Conservation (phyloP, 192 early-diverging fungal genomes). For the Phycomyces nitens region DNA sequence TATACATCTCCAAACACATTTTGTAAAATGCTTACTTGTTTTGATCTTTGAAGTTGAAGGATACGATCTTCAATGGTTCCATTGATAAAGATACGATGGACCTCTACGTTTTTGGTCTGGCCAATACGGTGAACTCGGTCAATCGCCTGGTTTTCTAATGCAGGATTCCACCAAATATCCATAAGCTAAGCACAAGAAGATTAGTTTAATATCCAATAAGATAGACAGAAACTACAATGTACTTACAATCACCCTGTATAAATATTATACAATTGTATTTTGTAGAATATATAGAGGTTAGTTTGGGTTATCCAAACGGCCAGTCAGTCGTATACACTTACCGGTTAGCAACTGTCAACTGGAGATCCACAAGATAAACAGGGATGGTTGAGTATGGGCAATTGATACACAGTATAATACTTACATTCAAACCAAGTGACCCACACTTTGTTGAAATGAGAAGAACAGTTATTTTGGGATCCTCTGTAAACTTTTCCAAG, state of each 20-base stretch:
- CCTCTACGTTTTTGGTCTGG: slow-evolving; percentile 56
- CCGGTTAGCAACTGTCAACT: slow-evolving; percentile 29
- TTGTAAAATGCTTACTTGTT: slow-evolving; percentile 40
- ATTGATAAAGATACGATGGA: slow-evolving; percentile 58
- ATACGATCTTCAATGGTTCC: slow-evolving; percentile 73
- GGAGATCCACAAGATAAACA: slow-evolving; percentile 45
- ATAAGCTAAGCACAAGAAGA: slow-evolving; percentile 14
- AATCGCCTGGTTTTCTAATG: slow-evolving; percentile 54
- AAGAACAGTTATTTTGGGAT: slow-evolving; percentile 43
- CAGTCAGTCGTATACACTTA: too few relatives aligned
- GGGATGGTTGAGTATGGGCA: slow-evolving; percentile 52
- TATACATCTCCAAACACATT: not conserved
- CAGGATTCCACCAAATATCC: slow-evolving; percentile 40
- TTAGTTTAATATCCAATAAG: too few relatives aligned
- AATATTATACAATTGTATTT: not conserved
- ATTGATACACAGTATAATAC: too few relatives aligned
- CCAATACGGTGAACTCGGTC: slow-evolving; percentile 77
- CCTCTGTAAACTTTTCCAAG: slow-evolving; percentile 35
- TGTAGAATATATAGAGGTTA: too few relatives aligned
- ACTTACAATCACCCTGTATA: not conserved
- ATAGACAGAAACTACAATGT: too few relatives aligned
- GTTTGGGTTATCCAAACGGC: too few relatives aligned
- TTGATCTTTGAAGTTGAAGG: slow-evolving; percentile 58
- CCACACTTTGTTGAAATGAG: slow-evolving; percentile 70
- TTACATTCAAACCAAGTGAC: slow-evolving; percentile 63